phyloP scores from a whole-genome alignment of 1,284 basidiomycete genomes.

The Irpex sp. region DNA sequence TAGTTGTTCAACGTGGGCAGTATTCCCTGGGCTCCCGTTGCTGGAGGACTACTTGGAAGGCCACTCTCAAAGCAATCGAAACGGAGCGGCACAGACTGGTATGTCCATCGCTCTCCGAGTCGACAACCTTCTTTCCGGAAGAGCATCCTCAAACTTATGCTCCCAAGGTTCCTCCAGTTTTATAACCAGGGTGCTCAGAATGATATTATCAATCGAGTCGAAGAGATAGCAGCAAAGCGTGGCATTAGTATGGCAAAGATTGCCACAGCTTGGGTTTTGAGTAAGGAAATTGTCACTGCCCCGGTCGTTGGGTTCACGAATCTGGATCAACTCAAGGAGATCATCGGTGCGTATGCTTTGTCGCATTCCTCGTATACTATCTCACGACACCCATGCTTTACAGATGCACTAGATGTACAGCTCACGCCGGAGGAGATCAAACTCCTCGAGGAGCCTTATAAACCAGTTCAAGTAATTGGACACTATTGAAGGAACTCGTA shows the following conservation, averaged over 20 bases:
- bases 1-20: slow-evolving; percentile 32
- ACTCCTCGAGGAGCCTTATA: slow-evolving; percentile 10
- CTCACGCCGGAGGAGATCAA: slow-evolving; percentile 11
- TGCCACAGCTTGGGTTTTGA: slow-evolving; percentile 35
- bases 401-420: not conserved
- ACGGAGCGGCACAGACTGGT: slow-evolving; percentile 33
- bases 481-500: slow-evolving; percentile 1
- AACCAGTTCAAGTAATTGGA: slow-evolving; percentile 3
- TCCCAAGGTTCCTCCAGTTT: slow-evolving; percentile 10
- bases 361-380: not conserved
- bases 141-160: not conserved
- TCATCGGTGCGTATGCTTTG: slow-evolving; percentile 17
- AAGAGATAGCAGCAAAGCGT: slow-evolving; percentile 35
- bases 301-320: slow-evolving; percentile 34
- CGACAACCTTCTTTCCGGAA: not conserved
- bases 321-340: slow-evolving; percentile 27
- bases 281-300: slow-evolving; percentile 25
- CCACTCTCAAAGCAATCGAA: slow-evolving; percentile 26
- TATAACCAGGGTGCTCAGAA: slow-evolving; percentile 9
- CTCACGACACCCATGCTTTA: not conserved
- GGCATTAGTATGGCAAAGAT: slow-evolving; percentile 40
- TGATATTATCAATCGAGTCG: slow-evolving; percentile 29
- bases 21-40: slow-evolving; percentile 44
- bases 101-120: too few species aligned
- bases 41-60: slow-evolving; percentile 41